phyloP scores from a whole-genome alignment of 192 early-diverging fungal species.

The Backusella macrospora region DNA sequence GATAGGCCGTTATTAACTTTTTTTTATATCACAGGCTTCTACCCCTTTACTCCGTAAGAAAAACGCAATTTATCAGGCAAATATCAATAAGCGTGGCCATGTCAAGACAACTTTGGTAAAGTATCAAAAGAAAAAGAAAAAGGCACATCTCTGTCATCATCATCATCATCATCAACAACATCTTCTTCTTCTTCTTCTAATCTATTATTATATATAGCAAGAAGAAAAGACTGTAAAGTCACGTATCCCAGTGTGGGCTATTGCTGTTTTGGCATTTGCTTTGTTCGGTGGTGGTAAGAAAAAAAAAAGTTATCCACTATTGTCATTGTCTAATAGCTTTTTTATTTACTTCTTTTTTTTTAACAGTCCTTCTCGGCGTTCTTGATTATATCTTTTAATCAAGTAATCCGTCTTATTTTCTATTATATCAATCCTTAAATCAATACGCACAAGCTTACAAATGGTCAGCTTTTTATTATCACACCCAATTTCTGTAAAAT shows the following conservation, averaged over 20 bases:
- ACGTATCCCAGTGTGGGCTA: conserved; percentile 26
- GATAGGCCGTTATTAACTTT: background rate
- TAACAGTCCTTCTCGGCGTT: background rate
- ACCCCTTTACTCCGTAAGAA: conserved; percentile 40
- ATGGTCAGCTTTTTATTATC: background rate
- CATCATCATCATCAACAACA: conserved; percentile 4
- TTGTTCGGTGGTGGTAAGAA: conserved; percentile 19
- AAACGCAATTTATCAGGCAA: conserved; percentile 40
- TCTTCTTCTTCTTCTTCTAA: background rate
- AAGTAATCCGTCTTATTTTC: background rate
- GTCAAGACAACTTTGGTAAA: conserved; percentile 40
- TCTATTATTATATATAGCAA: conserved; percentile 23
- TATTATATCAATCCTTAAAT: background rate
- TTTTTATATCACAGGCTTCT: conserved; percentile 22
- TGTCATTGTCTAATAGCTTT: too few relatives aligned
- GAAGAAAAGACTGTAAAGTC: conserved; percentile 20
- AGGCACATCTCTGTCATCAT: background rate
- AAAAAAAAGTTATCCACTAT: background rate
- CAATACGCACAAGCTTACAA: background rate
- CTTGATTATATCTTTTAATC: conserved; percentile 2
- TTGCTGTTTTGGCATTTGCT: conserved; percentile 23
- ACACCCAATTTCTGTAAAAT: background rate
- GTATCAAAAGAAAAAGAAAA: background rate
- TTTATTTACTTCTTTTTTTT: background rate
- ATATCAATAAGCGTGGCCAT: conserved; percentile 40